A percentile compares a stretch with the other conserved stretches of the same genome.
phyloP scores from a whole-genome alignment of 2,329 filamentous ascomycete species.

The Camillea tinctor region DNA sequence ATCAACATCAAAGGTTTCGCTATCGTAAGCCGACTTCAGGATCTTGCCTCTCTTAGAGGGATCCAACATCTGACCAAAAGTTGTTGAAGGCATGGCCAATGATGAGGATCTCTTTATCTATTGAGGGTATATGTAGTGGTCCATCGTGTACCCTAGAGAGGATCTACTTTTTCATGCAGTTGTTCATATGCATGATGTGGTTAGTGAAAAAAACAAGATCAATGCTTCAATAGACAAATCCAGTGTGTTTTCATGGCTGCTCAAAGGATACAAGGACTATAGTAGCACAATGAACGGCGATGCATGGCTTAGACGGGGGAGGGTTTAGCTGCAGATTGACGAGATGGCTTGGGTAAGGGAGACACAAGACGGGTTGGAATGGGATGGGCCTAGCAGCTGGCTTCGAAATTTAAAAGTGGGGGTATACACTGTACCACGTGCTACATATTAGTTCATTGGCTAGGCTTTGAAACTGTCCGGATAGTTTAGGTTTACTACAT shows the following conservation, averaged over 20 bases:
- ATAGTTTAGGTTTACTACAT: too few species aligned
- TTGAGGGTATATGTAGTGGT: background rate
- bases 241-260: background rate
- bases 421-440: background rate
- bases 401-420: background rate
- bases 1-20: conserved; percentile 82
- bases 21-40: conserved; percentile 73
- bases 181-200: background rate
- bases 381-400: background rate
- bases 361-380: too few species aligned
- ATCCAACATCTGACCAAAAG: conserved; percentile 44
- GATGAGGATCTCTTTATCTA: background rate
- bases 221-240: background rate
- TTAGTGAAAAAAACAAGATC: background rate
- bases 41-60: conserved; percentile 55
- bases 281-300: background rate
- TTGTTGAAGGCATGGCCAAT: conserved; percentile 44
- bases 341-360: too few species aligned
- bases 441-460: too few species aligned
- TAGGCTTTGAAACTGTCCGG: too few species aligned
- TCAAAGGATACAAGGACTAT: background rate
- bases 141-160: background rate
- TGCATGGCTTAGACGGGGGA: background rate
- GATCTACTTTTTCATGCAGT: background rate
- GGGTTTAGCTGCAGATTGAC: background rate